Evolutionary conservation across 2,329 filamentous ascomycete genomes (phyloP).

Genomic region (Alternaria dauci): DNA sequence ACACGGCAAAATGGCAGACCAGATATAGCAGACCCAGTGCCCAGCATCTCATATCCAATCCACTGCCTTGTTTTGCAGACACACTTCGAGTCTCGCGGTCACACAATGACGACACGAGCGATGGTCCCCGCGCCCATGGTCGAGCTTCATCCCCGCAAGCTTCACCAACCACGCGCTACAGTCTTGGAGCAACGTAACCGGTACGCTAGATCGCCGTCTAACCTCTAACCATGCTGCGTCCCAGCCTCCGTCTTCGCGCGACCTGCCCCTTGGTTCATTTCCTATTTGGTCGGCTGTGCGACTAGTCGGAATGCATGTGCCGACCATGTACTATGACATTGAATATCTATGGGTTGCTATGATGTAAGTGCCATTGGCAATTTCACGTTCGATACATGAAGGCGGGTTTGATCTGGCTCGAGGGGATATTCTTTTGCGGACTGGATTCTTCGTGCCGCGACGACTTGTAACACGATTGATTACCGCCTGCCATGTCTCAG

Average conservation of each 20-base stretch:
- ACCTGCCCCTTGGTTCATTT: constrained; percentile 2
- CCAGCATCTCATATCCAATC: not conserved
- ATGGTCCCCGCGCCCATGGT: not conserved
- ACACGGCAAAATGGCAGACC: not conserved
- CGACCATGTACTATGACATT: constrained; percentile 12
- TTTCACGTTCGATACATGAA: constrained; percentile 2
- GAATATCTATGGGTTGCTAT: constrained; percentile 2
- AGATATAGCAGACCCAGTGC: not conserved
- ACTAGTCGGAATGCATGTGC: constrained; percentile 11
- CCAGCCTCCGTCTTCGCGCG: not conserved
- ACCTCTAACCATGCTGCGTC: constrained; percentile 4
- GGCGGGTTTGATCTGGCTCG: not conserved
- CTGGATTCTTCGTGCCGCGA: not conserved
- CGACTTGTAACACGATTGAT: not conserved
- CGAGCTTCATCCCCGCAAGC: constrained; percentile 1
- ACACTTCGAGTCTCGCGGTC: not conserved
- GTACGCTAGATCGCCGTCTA: not conserved
- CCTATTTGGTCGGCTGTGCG: not conserved
- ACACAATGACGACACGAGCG: constrained; percentile 10
- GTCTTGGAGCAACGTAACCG: constrained; percentile 11
- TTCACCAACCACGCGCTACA: constrained; percentile 1
- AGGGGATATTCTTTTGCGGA: not conserved
- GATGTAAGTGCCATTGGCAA: constrained; percentile 1
- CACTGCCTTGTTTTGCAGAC: constrained; percentile 3
- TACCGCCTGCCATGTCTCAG: constrained; percentile 3